phyloP scores from a whole-genome alignment of 2,329 filamentous ascomycete species.

The Gnomoniopsis smithogilvyi region DNA sequence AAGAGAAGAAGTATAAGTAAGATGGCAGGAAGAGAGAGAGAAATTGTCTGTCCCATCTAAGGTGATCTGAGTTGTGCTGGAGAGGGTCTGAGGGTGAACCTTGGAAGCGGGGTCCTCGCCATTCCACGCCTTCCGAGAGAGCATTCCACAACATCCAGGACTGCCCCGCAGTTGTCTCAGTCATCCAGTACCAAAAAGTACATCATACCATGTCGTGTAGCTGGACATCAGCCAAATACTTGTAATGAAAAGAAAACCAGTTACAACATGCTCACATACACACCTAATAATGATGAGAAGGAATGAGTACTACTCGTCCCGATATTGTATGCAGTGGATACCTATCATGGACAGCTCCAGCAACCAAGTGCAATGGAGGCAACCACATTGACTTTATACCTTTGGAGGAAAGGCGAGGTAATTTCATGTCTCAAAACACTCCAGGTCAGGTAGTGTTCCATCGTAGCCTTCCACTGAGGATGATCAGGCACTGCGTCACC shows the following conservation, averaged over 20 bases:
- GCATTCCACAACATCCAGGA: conserved; percentile 1
- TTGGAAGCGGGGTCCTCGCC: conserved; percentile 18
- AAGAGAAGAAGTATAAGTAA: neutral
- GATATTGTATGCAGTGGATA: neutral
- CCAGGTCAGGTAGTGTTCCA: too few relatives aligned
- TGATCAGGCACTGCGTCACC: conserved; percentile 9
- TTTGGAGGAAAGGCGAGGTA: neutral
- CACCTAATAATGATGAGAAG: too few relatives aligned
- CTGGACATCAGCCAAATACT: too few relatives aligned
- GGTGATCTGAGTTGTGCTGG: neutral
- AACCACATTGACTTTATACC: too few relatives aligned
- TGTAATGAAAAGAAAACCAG: too few relatives aligned
- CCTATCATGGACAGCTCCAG: too few relatives aligned
- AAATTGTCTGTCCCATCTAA: neutral
- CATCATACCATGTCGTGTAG: too few relatives aligned
- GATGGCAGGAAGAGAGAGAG: neutral
- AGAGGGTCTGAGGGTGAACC: neutral
- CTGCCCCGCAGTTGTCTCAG: conserved; percentile 14
- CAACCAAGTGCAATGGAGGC: too few relatives aligned
- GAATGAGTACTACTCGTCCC: neutral
- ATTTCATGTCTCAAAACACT: neutral
- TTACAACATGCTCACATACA: too few relatives aligned
- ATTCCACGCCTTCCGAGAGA: conserved; percentile 13
- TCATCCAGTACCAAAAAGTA: neutral
- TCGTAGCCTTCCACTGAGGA: neutral